Evolutionary conservation across 2,329 filamentous ascomycete species (phyloP).

Genomic region (Ascochyta koolunga): DNA sequence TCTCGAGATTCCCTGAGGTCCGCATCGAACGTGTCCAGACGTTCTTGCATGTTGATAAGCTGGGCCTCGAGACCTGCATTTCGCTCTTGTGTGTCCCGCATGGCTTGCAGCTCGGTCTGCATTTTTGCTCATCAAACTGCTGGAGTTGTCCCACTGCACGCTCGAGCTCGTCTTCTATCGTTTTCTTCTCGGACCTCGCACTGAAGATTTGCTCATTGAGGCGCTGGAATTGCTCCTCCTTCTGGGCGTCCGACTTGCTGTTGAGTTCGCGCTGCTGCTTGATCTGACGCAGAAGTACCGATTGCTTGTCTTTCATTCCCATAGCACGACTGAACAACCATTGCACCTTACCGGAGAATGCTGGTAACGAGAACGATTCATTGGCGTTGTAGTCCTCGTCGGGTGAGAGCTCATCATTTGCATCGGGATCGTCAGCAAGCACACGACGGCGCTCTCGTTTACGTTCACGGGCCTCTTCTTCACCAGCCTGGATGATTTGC

Average conservation of each 20-base stretch:
- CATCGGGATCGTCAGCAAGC: conserved; percentile 60
- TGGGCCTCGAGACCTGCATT: conserved; percentile 42
- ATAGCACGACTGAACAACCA: conserved; percentile 79
- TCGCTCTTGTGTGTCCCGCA: conserved; percentile 40
- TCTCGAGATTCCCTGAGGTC: conserved; percentile 36
- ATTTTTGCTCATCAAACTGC: conserved; percentile 39
- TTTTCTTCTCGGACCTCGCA: conserved; percentile 43
- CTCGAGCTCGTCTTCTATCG: conserved; percentile 45
- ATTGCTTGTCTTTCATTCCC: conserved; percentile 83
- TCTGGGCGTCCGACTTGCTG: conserved; percentile 74
- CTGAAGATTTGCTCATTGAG: conserved; percentile 51
- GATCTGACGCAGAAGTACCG: conserved; percentile 86
- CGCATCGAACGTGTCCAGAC: conserved; percentile 36
- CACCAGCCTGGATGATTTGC: conserved; percentile 57
- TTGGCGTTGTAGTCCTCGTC: conserved; percentile 64
- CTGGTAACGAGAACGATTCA: conserved; percentile 73
- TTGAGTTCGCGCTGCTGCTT: conserved; percentile 95
- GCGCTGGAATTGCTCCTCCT: conserved; percentile 47
- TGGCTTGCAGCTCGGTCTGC: conserved; percentile 25
- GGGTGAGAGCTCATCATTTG: conserved; percentile 66
- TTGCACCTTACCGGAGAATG: conserved; percentile 79
- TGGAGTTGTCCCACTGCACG: conserved; percentile 41
- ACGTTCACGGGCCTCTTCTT: conserved; percentile 49
- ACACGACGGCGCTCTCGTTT: conserved; percentile 43
- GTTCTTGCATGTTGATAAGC: conserved; percentile 43